Evolutionary conservation across 139 green algal species (phyloP), one percentile per base, ranked within the genome.

Genomic region (Trebouxia sp.): DNA sequence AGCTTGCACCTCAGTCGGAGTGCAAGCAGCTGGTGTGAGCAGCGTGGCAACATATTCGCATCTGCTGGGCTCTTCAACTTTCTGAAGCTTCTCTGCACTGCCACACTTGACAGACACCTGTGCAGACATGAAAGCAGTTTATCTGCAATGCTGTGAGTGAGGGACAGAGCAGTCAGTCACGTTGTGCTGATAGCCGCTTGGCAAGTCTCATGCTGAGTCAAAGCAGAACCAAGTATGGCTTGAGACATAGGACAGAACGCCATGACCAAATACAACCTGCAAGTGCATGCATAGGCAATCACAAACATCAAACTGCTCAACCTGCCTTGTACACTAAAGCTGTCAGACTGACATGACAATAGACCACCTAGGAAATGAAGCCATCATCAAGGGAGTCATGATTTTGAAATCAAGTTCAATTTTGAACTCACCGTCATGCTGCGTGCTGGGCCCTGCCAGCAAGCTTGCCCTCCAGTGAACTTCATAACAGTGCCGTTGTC

Each of bases 11-110:
- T 84, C 75, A 10, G 75, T 80, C 1, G 78, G 45, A 1, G 62
- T 86, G 90, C 94, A 98, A 8, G 88, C 87, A 8, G 84, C 85
- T 0, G 93, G 93, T 0, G 90, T 97, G 38, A 50, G 53, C 28
- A 97, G 75, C 65, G 83, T 80, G 2, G 87, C 89, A 0, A 55
- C 55, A 81, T 98, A 98, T 58, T 90, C 86, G 81, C 94, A 98
- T 0, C 89, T 87, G 39, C 66, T 85, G 32, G 94, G 94, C 87
- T 98, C 94, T 35, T 83, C 82, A 20, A 94, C 91, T n/a, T 86
- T 78, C 1, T 42, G 65, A 15, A 97, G 67, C 41, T 80, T 20
- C 72, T 97, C 89, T 6, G 83, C 70, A 0, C 38, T 38, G 26
- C 92, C 94, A 75, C 94, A 98, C 53, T 75, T 53, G 41, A 96